A percentile compares a stretch with the other conserved stretches of the same genome.
Conservation (phyloP, 805 yeast genomes). For the Suhomyces sp. region DNA sequence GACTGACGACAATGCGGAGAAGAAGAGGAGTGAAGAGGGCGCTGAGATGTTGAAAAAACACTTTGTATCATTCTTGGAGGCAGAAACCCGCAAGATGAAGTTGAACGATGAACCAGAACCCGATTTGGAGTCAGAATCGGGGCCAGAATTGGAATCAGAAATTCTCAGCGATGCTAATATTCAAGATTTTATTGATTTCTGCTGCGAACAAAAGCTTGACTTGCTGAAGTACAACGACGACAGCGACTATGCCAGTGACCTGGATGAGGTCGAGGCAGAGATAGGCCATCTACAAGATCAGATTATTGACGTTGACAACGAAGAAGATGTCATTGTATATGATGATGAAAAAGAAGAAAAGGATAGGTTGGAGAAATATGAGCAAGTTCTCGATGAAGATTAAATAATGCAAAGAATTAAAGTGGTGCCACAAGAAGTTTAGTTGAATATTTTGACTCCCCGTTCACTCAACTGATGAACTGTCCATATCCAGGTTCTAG, state of each 20-base stretch:
- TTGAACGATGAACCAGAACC: not conserved
- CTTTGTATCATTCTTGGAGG: constrained; percentile 1
- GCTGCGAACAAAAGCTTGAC: constrained; percentile 4
- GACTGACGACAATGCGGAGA: not conserved
- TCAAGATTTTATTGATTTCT: constrained; percentile 10
- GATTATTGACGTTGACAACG: constrained; percentile 13
- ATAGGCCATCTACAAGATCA: not conserved
- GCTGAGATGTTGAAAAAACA: not conserved
- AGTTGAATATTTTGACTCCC: constrained; percentile 26
- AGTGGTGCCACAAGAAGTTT: constrained; percentile 1
- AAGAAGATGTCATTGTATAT: constrained; percentile 10
- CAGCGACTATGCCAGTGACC: constrained; percentile 1
- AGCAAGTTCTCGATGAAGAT: not conserved
- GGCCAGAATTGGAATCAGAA: not conserved
- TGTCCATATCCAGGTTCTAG: constrained; percentile 80
- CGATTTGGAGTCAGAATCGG: not conserved
- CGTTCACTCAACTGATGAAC: constrained; percentile 55
- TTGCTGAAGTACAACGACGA: constrained; percentile 11
- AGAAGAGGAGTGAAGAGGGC: not conserved
- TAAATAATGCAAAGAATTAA: not conserved
- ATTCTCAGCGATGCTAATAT: constrained; percentile 2
- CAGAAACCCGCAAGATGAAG: not conserved
- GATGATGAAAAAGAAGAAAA: constrained; percentile 9
- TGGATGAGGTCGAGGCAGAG: constrained; percentile 3
- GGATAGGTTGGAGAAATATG: constrained; percentile 2